Evolutionary conservation across 2,329 filamentous ascomycete genomes (phyloP).

Genomic region (Aureobasidium vineae): DNA sequence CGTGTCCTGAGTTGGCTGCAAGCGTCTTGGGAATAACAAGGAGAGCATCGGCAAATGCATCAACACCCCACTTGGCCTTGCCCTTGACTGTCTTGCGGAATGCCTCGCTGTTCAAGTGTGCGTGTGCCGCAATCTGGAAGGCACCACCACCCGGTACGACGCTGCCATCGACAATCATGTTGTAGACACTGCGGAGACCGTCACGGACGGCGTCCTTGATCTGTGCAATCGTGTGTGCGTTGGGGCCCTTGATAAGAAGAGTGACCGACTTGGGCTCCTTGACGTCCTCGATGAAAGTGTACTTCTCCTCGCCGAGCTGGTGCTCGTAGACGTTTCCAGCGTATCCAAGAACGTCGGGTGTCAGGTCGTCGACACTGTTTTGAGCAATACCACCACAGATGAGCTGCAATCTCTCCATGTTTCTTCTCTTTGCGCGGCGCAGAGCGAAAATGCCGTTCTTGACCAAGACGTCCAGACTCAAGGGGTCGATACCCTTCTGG

Average conservation of each 20-base stretch:
- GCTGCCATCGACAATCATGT: conserved; percentile 97
- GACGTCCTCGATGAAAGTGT: conserved; percentile 97
- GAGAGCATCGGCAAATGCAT: conserved; percentile 91
- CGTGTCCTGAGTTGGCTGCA: conserved; percentile 91
- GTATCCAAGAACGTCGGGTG: conserved; percentile 87
- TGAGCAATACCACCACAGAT: conserved; percentile 88
- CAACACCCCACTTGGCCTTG: conserved; percentile 94
- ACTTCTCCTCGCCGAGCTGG: conserved; percentile 97
- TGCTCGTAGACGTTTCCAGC: conserved; percentile 97
- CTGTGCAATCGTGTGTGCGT: conserved; percentile 93
- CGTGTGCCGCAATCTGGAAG: conserved; percentile 91
- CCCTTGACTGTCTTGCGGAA: conserved; percentile 93
- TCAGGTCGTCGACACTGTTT: conserved; percentile 94
- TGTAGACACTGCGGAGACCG: conserved; percentile 93
- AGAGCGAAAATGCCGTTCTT: conserved; percentile 98
- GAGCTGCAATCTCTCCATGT: conserved; percentile 97
- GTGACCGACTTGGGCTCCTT: conserved; percentile 99
- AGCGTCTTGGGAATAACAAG: conserved; percentile 96
- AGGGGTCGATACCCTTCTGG: conserved; percentile 97
- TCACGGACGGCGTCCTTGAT: conserved; percentile 96
- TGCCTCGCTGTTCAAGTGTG: conserved; percentile 79
- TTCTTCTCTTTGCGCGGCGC: conserved; percentile 91
- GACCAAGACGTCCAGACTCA: conserved; percentile 91
- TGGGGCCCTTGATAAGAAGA: conserved; percentile 95
- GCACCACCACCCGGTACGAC: conserved; percentile 93